A percentile compares a stretch with the other conserved stretches of the same genome.
Evolutionary conservation across 2,329 filamentous ascomycete species (phyloP).

Genomic region (Cryoendolithus antarcticus): DNA sequence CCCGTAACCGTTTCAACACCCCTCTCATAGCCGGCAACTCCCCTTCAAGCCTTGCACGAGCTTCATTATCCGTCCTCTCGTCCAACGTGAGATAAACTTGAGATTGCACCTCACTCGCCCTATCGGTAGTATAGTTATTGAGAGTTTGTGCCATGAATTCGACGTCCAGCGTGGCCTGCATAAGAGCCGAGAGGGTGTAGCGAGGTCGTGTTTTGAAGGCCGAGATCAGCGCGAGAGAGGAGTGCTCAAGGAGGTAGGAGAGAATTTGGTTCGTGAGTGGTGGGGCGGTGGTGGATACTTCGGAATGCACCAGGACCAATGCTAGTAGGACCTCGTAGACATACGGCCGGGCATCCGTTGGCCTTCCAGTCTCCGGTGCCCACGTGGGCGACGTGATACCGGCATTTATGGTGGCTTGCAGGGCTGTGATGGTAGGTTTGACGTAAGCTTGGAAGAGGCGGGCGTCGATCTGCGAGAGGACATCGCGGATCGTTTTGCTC

Average conservation of each 20-base stretch:
- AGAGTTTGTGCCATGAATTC: constrained; percentile 95
- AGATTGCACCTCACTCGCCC: constrained; percentile 68
- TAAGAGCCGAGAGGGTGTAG: constrained; percentile 70
- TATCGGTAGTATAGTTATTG: constrained; percentile 75
- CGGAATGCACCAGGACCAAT: constrained; percentile 78
- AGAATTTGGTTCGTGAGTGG: constrained; percentile 70
- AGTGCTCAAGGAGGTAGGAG: constrained; percentile 73
- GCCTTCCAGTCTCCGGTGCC: constrained; percentile 47
- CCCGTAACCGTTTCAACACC: constrained; percentile 70
- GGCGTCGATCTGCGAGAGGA: constrained; percentile 78
- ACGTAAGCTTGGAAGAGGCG: constrained; percentile 90
- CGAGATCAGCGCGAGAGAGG: constrained; percentile 66
- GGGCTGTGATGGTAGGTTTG: constrained; percentile 55
- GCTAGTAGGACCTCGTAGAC: constrained; percentile 76
- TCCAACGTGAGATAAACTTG: constrained; percentile 90
- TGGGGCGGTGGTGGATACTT: constrained; percentile 40
- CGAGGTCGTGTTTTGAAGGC: constrained; percentile 54
- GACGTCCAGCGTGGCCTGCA: constrained; percentile 95
- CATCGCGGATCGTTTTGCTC: constrained; percentile 79
- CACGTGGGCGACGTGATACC: constrained; percentile 63
- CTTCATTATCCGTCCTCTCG: constrained; percentile 75
- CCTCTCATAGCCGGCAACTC: constrained; percentile 84
- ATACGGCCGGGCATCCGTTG: constrained; percentile 71
- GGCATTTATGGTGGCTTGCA: constrained; percentile 57
- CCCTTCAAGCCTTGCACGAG: constrained; percentile 64